A percentile compares a stretch with the other conserved stretches of the same genome.
phyloP scores from a whole-genome alignment of 306 rosid species.

The Lathyrus aphaca region DNA sequence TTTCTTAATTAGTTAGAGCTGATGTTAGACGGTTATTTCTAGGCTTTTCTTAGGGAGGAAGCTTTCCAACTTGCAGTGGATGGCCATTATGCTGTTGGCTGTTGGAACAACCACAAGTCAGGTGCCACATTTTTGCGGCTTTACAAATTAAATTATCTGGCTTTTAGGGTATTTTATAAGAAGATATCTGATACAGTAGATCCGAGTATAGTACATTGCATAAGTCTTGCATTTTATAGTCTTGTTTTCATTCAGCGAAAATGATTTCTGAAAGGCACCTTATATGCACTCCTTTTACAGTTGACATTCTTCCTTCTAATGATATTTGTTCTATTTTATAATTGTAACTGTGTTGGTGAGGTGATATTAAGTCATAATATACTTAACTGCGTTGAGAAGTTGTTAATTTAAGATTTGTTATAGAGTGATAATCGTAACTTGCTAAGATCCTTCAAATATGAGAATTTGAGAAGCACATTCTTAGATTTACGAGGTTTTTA shows the following conservation, averaged over 20 bases:
- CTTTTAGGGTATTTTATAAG: background rate
- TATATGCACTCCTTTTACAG: background rate
- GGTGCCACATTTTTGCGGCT: slow-evolving; percentile 43
- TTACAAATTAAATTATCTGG: background rate
- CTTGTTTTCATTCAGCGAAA: background rate
- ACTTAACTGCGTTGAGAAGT: background rate
- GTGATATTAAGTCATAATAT: no score
- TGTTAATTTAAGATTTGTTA: background rate
- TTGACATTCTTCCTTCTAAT: background rate
- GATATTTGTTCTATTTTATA: background rate
- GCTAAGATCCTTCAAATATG: slow-evolving; percentile 13
- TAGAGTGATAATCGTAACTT: background rate
- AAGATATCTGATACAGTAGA: background rate
- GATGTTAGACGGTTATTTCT: slow-evolving; percentile 14
- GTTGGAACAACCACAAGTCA: slow-evolving; percentile 98
- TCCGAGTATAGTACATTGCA: background rate
- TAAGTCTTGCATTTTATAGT: no score
- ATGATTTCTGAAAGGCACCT: slow-evolving; percentile 14
- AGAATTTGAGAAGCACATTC: slow-evolving; percentile 10
- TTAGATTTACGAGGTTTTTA: slow-evolving; percentile 6
- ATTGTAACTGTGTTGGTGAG: no score
- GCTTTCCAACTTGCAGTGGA: slow-evolving; percentile 89
- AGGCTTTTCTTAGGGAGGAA: slow-evolving; percentile 82
- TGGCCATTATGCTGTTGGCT: slow-evolving; percentile 83
- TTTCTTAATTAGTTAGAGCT: slow-evolving; percentile 37